Evolutionary conservation across 2,329 filamentous ascomycete genomes (phyloP).

Genomic region (Macrophomina pseudophaseolina): DNA sequence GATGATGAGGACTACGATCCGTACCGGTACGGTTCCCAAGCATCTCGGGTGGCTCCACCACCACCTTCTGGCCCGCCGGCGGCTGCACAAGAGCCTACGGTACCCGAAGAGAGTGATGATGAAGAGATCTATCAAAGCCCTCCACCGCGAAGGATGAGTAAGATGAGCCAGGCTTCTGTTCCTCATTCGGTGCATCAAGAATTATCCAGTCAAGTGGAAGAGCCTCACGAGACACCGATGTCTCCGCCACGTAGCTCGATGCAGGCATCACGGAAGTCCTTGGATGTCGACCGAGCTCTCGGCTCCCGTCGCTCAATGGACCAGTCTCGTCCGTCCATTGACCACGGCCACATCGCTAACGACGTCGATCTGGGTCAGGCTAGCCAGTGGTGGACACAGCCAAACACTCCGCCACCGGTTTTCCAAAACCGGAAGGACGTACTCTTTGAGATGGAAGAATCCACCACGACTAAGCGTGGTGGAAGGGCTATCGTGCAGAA

Average conservation of each 20-base stretch:
- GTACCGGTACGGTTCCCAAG: conserved; percentile 55
- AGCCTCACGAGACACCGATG: conserved; percentile 36
- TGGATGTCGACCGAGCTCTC: conserved; percentile 65
- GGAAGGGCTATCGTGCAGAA: conserved; percentile 76
- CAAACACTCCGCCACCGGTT: conserved; percentile 77
- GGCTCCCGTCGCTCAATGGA: conserved; percentile 72
- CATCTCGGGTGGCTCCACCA: conserved; percentile 39
- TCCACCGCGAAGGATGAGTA: conserved; percentile 37
- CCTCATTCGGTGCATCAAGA: conserved; percentile 43
- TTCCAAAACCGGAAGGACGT: conserved; percentile 85
- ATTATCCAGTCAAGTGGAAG: conserved; percentile 35
- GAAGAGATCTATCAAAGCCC: conserved; percentile 44
- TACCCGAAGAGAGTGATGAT: conserved; percentile 35
- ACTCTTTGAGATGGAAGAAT: conserved; percentile 80
- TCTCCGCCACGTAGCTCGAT: conserved; percentile 38
- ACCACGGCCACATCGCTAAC: conserved; percentile 83
- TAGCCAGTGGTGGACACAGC: conserved; percentile 86
- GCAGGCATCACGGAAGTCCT: conserved; percentile 59
- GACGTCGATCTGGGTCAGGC: conserved; percentile 79
- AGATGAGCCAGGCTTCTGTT: conserved; percentile 37
- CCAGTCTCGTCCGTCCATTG: conserved; percentile 71
- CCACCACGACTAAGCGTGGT: conserved; percentile 69
- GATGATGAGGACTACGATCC: conserved; percentile 74
- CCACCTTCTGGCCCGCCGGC: conserved; percentile 44
- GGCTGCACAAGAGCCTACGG: conserved; percentile 31